Conservation (phyloP, 371 early-diverging fungal species). For the Lichtheimia ramosa region DNA sequence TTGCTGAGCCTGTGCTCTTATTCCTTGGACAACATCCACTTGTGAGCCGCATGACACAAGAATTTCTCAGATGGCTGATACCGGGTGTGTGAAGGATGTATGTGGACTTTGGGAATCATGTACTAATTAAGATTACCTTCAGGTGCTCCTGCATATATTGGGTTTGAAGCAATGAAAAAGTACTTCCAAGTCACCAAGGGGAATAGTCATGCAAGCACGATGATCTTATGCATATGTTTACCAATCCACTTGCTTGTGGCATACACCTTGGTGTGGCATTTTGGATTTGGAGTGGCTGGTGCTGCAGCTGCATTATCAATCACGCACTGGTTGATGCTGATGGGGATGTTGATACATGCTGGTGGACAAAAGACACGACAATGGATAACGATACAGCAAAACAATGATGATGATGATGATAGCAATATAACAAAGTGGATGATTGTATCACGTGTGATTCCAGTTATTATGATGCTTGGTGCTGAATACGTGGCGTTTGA, state of each 20-base stretch:
- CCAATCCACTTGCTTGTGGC: conserved; percentile 68
- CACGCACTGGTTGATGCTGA: conserved; percentile 62
- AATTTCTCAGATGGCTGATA: conserved; percentile 4
- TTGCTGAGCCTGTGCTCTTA: conserved; percentile 1
- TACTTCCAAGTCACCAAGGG: conserved; percentile 76
- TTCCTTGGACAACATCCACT: conserved; percentile 19
- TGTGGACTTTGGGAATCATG: conserved; percentile 41
- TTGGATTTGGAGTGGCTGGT: conserved; percentile 73
- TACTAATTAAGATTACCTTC: conserved; percentile 1
- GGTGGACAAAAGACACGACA: conserved; percentile 47
- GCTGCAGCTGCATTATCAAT: conserved; percentile 76
- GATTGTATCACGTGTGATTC: conserved; percentile 52
- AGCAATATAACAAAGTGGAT: conserved; percentile 24
- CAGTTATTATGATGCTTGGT: conserved; percentile 56
- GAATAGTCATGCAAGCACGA: conserved; percentile 70
- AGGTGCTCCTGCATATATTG: conserved; percentile 65
- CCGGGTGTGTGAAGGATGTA: conserved; percentile 14
- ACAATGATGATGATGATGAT: conserved; percentile 30
- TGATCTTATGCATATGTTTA: conserved; percentile 57
- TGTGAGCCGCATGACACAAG: conserved; percentile 3
- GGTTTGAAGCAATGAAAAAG: conserved; percentile 66
- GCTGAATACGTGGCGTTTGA: conserved; percentile 76
- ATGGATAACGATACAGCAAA: conserved; percentile 14
- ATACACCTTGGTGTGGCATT: conserved; percentile 65
- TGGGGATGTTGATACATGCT: conserved; percentile 47